phyloP scores from a whole-genome alignment of 1,284 basidiomycete genomes.

The Trichosporon ovoides region DNA sequence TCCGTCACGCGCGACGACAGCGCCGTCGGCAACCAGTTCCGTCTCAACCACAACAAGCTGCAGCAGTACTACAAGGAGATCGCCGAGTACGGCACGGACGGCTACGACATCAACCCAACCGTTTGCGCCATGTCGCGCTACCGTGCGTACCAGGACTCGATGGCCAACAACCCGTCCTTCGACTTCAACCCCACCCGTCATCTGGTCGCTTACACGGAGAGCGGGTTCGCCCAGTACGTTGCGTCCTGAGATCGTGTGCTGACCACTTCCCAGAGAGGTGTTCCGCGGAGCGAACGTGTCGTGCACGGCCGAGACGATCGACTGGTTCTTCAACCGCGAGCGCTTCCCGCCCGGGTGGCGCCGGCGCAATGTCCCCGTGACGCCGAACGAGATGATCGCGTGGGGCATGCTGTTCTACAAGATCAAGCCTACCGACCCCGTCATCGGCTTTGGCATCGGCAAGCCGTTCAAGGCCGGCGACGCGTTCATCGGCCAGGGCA shows the following conservation, averaged over 20 bases:
- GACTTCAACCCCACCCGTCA: conserved; percentile 8
- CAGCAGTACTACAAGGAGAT: background rate
- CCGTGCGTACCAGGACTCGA: background rate
- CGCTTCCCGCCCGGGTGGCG: conserved; percentile 12
- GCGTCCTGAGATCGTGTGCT: too few relatives aligned
- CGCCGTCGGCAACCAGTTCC: background rate
- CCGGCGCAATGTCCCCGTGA: conserved; percentile 7
- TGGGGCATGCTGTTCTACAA: conserved; percentile 9
- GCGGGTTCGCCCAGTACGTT: conserved; percentile 8
- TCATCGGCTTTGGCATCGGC: background rate
- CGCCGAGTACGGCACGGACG: conserved; percentile 3
- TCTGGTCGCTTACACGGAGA: conserved; percentile 12
- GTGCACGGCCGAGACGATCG: conserved; percentile 3
- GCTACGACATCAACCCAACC: conserved; percentile 3
- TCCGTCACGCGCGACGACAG: conserved; percentile 9
- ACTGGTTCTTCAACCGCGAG: conserved; percentile 11
- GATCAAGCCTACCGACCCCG: conserved; percentile 1
- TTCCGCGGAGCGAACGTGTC: conserved; percentile 1
- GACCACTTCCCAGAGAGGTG: background rate
- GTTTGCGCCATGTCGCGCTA: conserved; percentile 4
- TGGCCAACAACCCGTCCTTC: conserved; percentile 7
- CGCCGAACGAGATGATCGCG: conserved; percentile 9
- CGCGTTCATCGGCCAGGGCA: background rate
- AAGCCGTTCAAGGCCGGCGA: background rate
- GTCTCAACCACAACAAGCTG: background rate